These are phyloP conservation scores for Sicyos edulis DNA, from an alignment of 306 rosid genomes.

Conservation along the genomic window DNA sequence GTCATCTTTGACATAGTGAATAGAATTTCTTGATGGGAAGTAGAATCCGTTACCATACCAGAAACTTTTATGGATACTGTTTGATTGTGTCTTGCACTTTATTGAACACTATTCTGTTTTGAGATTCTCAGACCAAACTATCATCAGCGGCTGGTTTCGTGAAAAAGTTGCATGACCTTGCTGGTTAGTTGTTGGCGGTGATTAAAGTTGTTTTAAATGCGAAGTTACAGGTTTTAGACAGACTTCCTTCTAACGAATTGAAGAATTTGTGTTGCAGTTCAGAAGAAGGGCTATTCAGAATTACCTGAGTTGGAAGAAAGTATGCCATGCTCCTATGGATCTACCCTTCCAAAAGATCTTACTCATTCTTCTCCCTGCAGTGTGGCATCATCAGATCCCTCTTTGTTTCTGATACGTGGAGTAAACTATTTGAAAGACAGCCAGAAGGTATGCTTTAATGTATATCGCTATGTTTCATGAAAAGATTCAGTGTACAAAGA, in stretches of 20 bases:
- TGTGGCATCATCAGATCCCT: constrained; percentile 73
- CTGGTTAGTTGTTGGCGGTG: constrained; percentile 46
- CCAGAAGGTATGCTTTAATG: constrained; percentile 45
- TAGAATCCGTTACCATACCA: background rate
- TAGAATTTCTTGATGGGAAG: background rate
- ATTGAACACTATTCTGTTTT: constrained; percentile 6
- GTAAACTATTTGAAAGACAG: constrained; percentile 52
- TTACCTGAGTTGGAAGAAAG: constrained; percentile 52
- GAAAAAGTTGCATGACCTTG: constrained; percentile 60
- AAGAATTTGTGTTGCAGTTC: constrained; percentile 41
- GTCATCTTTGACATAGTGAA: background rate
- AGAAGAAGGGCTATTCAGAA: constrained; percentile 65
- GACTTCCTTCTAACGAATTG: constrained; percentile 13
- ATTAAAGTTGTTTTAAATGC: background rate
- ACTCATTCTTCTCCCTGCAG: constrained; percentile 52
- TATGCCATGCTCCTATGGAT: constrained; percentile 42
- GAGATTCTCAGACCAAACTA: constrained; percentile 37
- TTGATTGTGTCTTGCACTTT: background rate
- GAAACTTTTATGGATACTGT: background rate
- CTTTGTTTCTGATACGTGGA: constrained; percentile 75
- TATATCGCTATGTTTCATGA: constrained; percentile 6
- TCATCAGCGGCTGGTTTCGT: constrained; percentile 59
- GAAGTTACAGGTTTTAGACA: background rate
- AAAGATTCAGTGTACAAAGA: background rate
- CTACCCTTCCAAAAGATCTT: constrained; percentile 63